A percentile compares a stretch with the other conserved stretches of the same genome.
Evolutionary conservation across 2,329 filamentous ascomycete species (phyloP).

Genomic region (Chrysosporium queenslandicum): DNA sequence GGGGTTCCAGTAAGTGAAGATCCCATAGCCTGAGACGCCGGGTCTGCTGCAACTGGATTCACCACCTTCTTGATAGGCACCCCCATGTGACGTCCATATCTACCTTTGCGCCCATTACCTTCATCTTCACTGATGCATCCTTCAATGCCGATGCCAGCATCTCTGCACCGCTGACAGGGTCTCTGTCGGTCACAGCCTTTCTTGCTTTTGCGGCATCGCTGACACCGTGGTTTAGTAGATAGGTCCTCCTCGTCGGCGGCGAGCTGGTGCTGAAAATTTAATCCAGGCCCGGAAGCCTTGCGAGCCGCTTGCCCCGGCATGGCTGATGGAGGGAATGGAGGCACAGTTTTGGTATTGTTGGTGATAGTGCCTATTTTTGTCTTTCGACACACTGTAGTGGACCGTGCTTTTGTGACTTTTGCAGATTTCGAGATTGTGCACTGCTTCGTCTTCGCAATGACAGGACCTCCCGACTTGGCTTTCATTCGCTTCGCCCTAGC

Average conservation of each 20-base stretch:
- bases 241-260: slow-evolving; percentile 74
- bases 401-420: slow-evolving; percentile 27
- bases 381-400: slow-evolving; percentile 30
- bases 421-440: slow-evolving; percentile 18
- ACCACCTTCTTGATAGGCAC: slow-evolving; percentile 52
- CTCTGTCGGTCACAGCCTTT: slow-evolving; percentile 96
- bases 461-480: slow-evolving; percentile 32
- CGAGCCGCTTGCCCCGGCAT: slow-evolving; percentile 39
- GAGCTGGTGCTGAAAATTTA: slow-evolving; percentile 53
- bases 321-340: slow-evolving; percentile 38
- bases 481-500: slow-evolving; percentile 46
- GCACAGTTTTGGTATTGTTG: slow-evolving; percentile 40
- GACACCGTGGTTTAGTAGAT: slow-evolving; percentile 91
- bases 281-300: slow-evolving; percentile 47
- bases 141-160: slow-evolving; percentile 85
- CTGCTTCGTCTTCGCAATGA: slow-evolving; percentile 16
- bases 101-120: slow-evolving; percentile 89
- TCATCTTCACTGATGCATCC: slow-evolving; percentile 97
- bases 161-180: slow-evolving; percentile 88
- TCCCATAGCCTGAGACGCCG: slow-evolving; percentile 38
- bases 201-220: slow-evolving; percentile 98
- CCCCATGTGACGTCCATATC: slow-evolving; percentile 66
- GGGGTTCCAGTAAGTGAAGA: slow-evolving; percentile 24
- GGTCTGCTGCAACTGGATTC: slow-evolving; percentile 43
- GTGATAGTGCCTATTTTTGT: slow-evolving; percentile 25